Conservation (phyloP, 1,284 basidiomycete genomes). For the Testicularia cyperi region DNA sequence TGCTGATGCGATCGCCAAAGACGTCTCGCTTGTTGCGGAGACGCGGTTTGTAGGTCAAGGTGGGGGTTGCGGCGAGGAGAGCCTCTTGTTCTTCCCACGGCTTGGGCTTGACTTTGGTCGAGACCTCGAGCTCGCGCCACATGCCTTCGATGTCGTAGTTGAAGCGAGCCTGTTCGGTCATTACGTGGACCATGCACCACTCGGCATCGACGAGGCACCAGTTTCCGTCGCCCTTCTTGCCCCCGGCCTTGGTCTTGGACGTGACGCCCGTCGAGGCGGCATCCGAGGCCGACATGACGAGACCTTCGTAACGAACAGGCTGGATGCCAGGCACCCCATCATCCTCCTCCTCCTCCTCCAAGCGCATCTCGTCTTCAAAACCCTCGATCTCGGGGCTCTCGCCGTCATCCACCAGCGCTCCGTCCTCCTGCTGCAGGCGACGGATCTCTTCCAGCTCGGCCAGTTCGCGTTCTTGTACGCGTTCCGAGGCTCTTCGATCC, state of each 20-base stretch:
- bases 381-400: conserved; percentile 25
- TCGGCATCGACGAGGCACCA: conserved; percentile 58
- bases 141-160: conserved; percentile 54
- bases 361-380: conserved; percentile 8
- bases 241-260: conserved; percentile 28
- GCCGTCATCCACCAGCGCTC: conserved; percentile 22
- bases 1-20: conserved; percentile 9
- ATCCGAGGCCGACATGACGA: conserved; percentile 44
- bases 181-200: conserved; percentile 60
- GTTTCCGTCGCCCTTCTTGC: conserved; percentile 52
- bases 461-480: conserved; percentile 20
- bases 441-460: conserved; percentile 26
- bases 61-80: background rate
- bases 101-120: conserved; percentile 5
- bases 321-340: conserved; percentile 14
- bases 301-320: conserved; percentile 50
- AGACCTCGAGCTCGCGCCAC: conserved; percentile 40
- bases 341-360: conserved; percentile 14
- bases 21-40: conserved; percentile 12
- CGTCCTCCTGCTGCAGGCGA: conserved; percentile 14
- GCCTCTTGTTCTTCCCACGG: conserved; percentile 16
- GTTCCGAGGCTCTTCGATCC: conserved; percentile 24
- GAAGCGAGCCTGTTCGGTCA: conserved; percentile 49
- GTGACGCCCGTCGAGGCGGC: conserved; percentile 16
- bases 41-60: background rate